phyloP scores from a whole-genome alignment of 2,329 filamentous ascomycete genomes.

The Paramyrothecium roridum region DNA sequence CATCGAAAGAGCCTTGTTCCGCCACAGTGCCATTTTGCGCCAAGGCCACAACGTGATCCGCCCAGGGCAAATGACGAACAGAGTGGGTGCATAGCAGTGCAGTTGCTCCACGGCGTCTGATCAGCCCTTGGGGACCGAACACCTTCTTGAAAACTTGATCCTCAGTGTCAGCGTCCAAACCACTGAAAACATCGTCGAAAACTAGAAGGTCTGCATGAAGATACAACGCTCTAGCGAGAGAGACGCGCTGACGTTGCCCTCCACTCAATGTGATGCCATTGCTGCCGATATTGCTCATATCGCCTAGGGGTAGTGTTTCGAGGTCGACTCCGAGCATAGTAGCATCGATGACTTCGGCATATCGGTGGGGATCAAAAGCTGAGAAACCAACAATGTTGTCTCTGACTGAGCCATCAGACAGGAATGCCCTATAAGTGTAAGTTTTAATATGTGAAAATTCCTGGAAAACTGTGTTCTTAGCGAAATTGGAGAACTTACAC shows the following conservation, averaged over 20 bases:
- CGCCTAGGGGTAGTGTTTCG: conserved; percentile 78
- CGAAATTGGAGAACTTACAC: conserved; percentile 16
- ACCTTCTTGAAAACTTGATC: conserved; percentile 16
- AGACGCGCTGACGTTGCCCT: conserved; percentile 89
- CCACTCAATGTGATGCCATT: conserved; percentile 89
- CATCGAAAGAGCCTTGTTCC: conserved; percentile 33
- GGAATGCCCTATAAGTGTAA: conserved; percentile 8
- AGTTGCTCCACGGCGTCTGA: conserved; percentile 32
- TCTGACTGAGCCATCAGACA: conserved; percentile 15
- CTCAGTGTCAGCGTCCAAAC: conserved; percentile 25
- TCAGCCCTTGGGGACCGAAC: conserved; percentile 36
- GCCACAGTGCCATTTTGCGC: conserved; percentile 34
- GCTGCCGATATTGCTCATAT: conserved; percentile 83
- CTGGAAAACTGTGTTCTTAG: no score
- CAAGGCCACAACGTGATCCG: conserved; percentile 46
- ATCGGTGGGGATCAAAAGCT: conserved; percentile 11
- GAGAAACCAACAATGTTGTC: conserved; percentile 18
- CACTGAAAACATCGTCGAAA: conserved; percentile 84
- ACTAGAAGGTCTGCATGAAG: conserved; percentile 79
- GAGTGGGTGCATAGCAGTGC: conserved; percentile 37
- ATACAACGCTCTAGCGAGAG: conserved; percentile 84
- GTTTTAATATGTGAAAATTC: no score
- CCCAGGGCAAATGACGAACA: conserved; percentile 25
- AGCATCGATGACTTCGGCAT: conserved; percentile 14
- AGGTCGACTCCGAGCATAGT: conserved; percentile 53